phyloP scores from a whole-genome alignment of 2,329 filamentous ascomycete species.

The Macrophomina tecta region DNA sequence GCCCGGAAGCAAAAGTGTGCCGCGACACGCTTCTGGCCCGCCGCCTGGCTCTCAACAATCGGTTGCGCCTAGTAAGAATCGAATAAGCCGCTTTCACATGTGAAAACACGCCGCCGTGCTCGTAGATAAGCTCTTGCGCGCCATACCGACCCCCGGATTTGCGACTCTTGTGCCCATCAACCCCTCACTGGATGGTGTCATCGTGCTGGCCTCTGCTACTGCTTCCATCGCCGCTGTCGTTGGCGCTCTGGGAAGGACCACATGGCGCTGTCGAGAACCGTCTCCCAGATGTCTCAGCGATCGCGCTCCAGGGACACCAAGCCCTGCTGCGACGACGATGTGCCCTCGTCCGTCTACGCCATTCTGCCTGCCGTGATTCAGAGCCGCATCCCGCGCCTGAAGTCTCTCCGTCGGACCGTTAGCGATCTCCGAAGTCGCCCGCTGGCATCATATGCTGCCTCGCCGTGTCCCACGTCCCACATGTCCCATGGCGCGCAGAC shows the following conservation, averaged over 20 bases:
- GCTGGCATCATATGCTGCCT: constrained; percentile 22
- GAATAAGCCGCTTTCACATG: constrained; percentile 10
- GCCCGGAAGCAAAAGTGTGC: constrained; percentile 7
- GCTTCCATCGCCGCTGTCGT: neutral
- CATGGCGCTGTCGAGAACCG: constrained; percentile 3
- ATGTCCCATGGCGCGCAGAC: constrained; percentile 35
- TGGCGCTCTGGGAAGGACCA: neutral
- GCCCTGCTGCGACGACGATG: constrained; percentile 8
- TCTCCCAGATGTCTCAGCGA: constrained; percentile 11
- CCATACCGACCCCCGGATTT: neutral
- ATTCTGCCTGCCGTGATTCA: constrained; percentile 62
- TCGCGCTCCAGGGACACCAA: neutral
- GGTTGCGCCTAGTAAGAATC: neutral
- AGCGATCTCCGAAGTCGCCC: constrained; percentile 36
- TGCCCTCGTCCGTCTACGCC: constrained; percentile 57
- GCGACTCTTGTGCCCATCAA: neutral
- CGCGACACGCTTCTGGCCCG: neutral
- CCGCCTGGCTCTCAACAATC: constrained; percentile 12
- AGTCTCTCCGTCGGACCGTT: constrained; percentile 52
- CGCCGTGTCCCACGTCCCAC: neutral
- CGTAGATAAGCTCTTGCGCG: constrained; percentile 8
- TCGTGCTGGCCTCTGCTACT: neutral
- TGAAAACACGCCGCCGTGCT: neutral
- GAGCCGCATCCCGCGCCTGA: constrained; percentile 58
- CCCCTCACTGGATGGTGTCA: neutral